Percentiles rank a stretch among this genome's conserved stretches.
Conservation (phyloP, 257 asterid genomes). For the Ilex aquifolium region DNA sequence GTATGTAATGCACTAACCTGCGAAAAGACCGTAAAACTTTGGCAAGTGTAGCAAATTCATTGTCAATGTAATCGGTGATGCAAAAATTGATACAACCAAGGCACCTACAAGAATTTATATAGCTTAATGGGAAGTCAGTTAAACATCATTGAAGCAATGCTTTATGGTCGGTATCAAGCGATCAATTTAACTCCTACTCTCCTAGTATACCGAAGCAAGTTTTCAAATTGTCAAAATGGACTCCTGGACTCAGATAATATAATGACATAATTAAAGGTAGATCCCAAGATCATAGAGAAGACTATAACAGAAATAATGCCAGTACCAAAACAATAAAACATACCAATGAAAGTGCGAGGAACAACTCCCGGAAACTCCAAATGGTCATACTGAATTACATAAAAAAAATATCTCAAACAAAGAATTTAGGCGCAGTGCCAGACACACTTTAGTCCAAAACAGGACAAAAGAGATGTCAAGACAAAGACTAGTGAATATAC, state of each 20-base stretch:
- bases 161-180: neutral
- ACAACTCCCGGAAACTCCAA: conserved; percentile 96
- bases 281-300: too few relatives aligned
- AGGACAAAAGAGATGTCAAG: conserved; percentile 5
- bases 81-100: conserved; percentile 56
- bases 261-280: too few relatives aligned
- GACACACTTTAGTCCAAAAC: conserved; percentile 8
- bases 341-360: conserved; percentile 93
- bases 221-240: too few relatives aligned
- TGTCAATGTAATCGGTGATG: conserved; percentile 65
- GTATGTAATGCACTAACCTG: conserved; percentile 38
- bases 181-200: conserved; percentile 2
- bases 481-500: conserved; percentile 24
- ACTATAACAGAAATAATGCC: too few relatives aligned
- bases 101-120: conserved; percentile 48
- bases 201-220: neutral
- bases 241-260: too few relatives aligned
- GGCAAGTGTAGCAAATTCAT: conserved; percentile 66
- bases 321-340: conserved; percentile 14
- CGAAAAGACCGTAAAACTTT: conserved; percentile 66
- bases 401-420: neutral
- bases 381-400: conserved; percentile 73
- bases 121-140: conserved; percentile 3
- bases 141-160: neutral
- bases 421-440: neutral